Percentiles rank a stretch among this genome's conserved stretches.
Evolutionary conservation across 805 yeast genomes (phyloP).

Genomic region (Metschnikowia rubicola): DNA sequence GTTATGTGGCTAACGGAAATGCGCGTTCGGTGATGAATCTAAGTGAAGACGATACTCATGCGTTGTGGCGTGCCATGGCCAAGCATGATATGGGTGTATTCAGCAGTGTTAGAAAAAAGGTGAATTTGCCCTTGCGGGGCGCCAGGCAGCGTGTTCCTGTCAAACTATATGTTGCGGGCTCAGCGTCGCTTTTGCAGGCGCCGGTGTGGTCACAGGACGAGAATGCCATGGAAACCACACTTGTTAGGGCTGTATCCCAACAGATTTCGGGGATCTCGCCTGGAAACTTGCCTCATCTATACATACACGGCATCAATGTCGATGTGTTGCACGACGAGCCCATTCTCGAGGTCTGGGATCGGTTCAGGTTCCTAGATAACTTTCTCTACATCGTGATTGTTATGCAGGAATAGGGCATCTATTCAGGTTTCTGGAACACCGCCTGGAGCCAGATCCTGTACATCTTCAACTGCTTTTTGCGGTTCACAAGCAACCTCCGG

Average conservation of each 20-base stretch:
- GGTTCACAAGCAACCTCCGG: conserved; percentile 82
- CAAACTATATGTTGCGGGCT: conserved; percentile 42
- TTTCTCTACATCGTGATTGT: conserved; percentile 31
- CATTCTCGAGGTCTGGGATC: conserved; percentile 29
- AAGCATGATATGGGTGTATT: conserved; percentile 28
- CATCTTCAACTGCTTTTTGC: conserved; percentile 92
- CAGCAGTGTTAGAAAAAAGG: conserved; percentile 25
- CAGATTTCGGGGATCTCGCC: conserved; percentile 13
- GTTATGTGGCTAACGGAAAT: conserved; percentile 71
- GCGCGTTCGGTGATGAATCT: conserved; percentile 78
- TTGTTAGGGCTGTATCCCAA: conserved; percentile 13
- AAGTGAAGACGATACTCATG: conserved; percentile 56
- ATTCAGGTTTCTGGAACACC: conserved; percentile 46
- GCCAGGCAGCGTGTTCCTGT: conserved; percentile 43
- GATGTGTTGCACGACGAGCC: conserved; percentile 16
- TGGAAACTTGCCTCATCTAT: conserved; percentile 13
- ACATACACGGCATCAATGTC: conserved; percentile 32
- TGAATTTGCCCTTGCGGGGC: conserved; percentile 15
- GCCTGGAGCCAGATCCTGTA: conserved; percentile 97
- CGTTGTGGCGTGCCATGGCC: conserved; percentile 53
- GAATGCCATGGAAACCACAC: conserved; percentile 7
- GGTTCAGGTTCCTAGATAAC: conserved; percentile 34
- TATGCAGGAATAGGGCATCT: not conserved
- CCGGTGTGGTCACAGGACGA: conserved; percentile 18
- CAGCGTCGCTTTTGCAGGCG: conserved; percentile 33